Evolutionary conservation across 2,329 filamentous ascomycete species (phyloP).

Genomic region (Hymenoscyphus linearis): DNA sequence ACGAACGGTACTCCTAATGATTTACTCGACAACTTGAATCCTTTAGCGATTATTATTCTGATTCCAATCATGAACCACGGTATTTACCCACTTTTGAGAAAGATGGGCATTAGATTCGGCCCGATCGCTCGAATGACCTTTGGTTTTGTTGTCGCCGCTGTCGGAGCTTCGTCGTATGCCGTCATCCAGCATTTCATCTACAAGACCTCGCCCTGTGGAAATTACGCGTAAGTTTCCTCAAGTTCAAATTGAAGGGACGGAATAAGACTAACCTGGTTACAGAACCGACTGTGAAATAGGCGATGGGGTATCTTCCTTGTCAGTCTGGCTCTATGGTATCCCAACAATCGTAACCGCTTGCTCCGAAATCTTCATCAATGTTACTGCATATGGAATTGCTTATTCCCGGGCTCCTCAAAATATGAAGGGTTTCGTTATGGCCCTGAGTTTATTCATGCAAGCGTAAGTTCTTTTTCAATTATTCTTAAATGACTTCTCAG

Average conservation of each 20-base stretch:
- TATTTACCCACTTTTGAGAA: constrained; percentile 63
- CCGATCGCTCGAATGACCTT: constrained; percentile 68
- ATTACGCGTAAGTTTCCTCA: constrained; percentile 7
- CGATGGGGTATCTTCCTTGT: constrained; percentile 48
- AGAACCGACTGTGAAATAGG: constrained; percentile 39
- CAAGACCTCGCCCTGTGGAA: constrained; percentile 53
- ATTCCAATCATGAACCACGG: constrained; percentile 62
- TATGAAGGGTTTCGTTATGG: constrained; percentile 69
- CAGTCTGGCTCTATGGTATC: constrained; percentile 54
- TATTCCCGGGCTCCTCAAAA: constrained; percentile 72
- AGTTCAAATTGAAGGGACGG: background rate
- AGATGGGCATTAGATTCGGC: constrained; percentile 56
- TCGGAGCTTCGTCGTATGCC: constrained; percentile 55
- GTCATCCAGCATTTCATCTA: constrained; percentile 59
- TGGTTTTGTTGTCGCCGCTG: constrained; percentile 60
- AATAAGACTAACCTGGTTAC: background rate
- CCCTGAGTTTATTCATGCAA: constrained; percentile 64
- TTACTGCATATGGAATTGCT: constrained; percentile 66
- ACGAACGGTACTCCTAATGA: constrained; percentile 70
- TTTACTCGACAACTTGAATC: constrained; percentile 71
- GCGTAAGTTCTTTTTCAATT: constrained; percentile 33
- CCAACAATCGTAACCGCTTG: constrained; percentile 42
- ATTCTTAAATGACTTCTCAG: too few relatives aligned
- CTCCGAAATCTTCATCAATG: constrained; percentile 50
- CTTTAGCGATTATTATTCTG: constrained; percentile 67